Percentiles rank a stretch among this genome's conserved stretches.
phyloP scores from a whole-genome alignment of 2,329 filamentous ascomycete genomes.

The Aspergillus sp. region DNA sequence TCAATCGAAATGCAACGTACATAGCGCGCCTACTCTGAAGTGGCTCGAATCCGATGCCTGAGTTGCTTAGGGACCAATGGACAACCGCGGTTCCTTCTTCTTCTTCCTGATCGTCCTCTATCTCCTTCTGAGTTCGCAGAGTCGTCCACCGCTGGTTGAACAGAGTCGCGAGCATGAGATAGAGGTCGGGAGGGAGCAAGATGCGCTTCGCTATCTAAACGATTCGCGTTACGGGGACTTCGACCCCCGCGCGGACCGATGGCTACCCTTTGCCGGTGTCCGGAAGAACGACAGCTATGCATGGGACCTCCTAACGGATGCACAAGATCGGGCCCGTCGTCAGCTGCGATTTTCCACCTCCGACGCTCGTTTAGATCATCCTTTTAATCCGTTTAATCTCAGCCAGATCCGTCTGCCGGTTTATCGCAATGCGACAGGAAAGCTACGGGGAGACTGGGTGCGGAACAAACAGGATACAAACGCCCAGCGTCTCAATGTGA shows the following conservation, averaged over 20 bases:
- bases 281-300: constrained; percentile 65
- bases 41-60: constrained; percentile 18
- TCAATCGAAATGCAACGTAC: constrained; percentile 21
- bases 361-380: constrained; percentile 22
- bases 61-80: constrained; percentile 31
- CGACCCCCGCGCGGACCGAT: constrained; percentile 37
- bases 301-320: constrained; percentile 65
- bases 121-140: constrained; percentile 47
- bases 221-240: constrained; percentile 49
- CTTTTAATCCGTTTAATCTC: constrained; percentile 27
- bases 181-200: constrained; percentile 45
- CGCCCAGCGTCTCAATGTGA: constrained; percentile 55
- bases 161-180: constrained; percentile 42
- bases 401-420: constrained; percentile 44
- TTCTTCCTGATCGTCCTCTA: constrained; percentile 48
- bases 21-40: constrained; percentile 9
- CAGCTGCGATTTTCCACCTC: constrained; percentile 38
- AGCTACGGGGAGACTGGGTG: constrained; percentile 69
- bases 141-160: constrained; percentile 33
- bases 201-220: constrained; percentile 45
- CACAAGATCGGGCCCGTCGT: constrained; percentile 58
- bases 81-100: constrained; percentile 43
- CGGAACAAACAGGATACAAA: constrained; percentile 48
- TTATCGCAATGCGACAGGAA: constrained; percentile 76
- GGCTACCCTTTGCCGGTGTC: constrained; percentile 71